Base-by-base conservation (phyloP, 2,329 filamentous ascomycete genomes). In the Botrytis deweyae region DNA sequence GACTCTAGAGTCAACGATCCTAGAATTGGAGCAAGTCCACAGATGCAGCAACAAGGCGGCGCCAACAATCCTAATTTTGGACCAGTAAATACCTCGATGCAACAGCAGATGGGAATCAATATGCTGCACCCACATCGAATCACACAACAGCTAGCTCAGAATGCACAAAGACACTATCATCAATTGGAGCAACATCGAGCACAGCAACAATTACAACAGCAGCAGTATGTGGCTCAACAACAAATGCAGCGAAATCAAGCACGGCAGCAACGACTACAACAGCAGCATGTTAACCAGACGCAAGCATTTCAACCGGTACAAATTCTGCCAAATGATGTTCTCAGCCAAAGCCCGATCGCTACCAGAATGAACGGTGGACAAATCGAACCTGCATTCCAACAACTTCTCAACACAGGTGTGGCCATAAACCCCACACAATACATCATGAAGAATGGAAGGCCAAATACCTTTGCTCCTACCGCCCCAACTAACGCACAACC, bases 401-500 rank as follows among this genome's bases (percentile, higher is more conserved):
- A 68, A 22, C 36, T 29, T 14, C 18, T 68, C 25, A 4, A 33
- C 33, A 33, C 33, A 33, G 33, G 33, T 33, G 4, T 33, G 33
- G 33, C 16, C 42, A 33, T 20, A 8, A 42, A 42, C 8, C 66
- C 66, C 52, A 68, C 66, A 42, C 12, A 40, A 20, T 58, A 29
- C n/a, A 36, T 18, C 25, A 16, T 69, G 8, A 38, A 25, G 12
- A 20, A 16, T 33, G 66, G 66, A 59, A 69, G 29, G 49, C 49
- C 66, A 25, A 7, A 58, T 5, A 52, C 38, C 40, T 69, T 58
- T 55, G 25, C 49, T 7, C n/a, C 38, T 22, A 12, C 49, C 20
- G 6, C 25, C n/a, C 18, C n/a, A 61, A 95, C 94, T 68, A 93
- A 92, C 9, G 91, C 95, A 78, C 95, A 95, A 20, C 90, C 99